Conservation (phyloP, 768 basidiomycete genomes). For the Hemileccinum impolitum region DNA sequence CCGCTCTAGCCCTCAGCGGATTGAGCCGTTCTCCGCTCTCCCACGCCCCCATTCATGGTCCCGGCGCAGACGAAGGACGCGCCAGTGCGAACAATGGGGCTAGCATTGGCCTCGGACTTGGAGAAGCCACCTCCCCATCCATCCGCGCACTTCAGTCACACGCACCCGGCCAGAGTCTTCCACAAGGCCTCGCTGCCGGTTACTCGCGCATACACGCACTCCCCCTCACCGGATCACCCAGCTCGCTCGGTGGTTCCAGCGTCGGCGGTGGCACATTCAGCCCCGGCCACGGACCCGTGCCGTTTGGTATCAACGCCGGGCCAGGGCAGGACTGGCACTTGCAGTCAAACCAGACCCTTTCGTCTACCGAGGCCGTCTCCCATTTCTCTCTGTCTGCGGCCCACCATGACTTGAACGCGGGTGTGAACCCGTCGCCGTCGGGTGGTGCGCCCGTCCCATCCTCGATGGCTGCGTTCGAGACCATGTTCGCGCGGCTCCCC, state of each 20-base stretch:
- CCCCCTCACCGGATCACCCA: constrained; percentile 40
- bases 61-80: constrained; percentile 26
- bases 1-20: constrained; percentile 23
- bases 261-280: constrained; percentile 27
- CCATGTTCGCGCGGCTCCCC: constrained; percentile 51
- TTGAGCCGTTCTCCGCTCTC: constrained; percentile 29
- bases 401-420: constrained; percentile 18
- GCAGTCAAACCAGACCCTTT: constrained; percentile 22
- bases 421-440: background rate
- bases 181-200: constrained; percentile 89
- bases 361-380: constrained; percentile 17
- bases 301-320: constrained; percentile 30
- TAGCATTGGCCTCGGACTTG: constrained; percentile 19
- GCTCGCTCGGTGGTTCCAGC: constrained; percentile 27
- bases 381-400: constrained; percentile 24
- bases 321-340: constrained; percentile 28
- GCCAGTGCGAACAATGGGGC: constrained; percentile 9
- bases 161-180: constrained; percentile 87
- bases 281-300: constrained; percentile 30
- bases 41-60: constrained; percentile 26
- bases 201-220: constrained; percentile 85
- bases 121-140: constrained; percentile 55
- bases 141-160: constrained; percentile 81
- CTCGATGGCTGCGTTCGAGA: constrained; percentile 39
- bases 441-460: constrained; percentile 12